Conservation (phyloP, 2,329 filamentous ascomycete species). For the Colletotrichum incanum region DNA sequence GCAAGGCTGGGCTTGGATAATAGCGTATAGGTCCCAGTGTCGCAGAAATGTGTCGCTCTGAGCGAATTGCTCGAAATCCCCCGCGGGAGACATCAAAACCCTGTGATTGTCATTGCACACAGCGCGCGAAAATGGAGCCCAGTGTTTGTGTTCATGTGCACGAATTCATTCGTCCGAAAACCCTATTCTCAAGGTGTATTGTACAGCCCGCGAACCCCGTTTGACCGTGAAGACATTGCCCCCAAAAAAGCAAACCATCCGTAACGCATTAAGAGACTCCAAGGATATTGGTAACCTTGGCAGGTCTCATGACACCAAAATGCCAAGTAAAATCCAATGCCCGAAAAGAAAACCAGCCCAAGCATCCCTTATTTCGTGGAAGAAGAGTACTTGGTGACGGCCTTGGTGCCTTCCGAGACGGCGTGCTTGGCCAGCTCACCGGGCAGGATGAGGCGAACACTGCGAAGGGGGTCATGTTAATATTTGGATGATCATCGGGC, state of each 20-base stretch:
- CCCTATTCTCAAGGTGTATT: slow-evolving; percentile 77
- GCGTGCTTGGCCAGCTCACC: slow-evolving; percentile 99
- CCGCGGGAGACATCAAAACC: no score
- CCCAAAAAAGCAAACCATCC: slow-evolving; percentile 78
- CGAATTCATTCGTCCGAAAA: slow-evolving; percentile 74
- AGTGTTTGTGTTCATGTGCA: slow-evolving; percentile 65
- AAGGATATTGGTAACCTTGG: slow-evolving; percentile 60
- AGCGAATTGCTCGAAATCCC: no score
- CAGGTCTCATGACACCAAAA: slow-evolving; percentile 72
- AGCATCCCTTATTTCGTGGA: slow-evolving; percentile 89
- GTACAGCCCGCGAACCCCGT: slow-evolving; percentile 80
- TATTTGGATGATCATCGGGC: no score
- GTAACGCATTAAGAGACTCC: slow-evolving; percentile 81
- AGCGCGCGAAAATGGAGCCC: no score
- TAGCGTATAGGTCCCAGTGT: background rate
- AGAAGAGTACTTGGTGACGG: slow-evolving; percentile 99
- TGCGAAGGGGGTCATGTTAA: no score
- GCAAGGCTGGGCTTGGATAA: slow-evolving; percentile 86
- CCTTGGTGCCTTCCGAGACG: slow-evolving; percentile 99
- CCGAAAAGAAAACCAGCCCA: slow-evolving; percentile 73
- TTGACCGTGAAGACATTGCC: slow-evolving; percentile 80
- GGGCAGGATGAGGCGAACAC: slow-evolving; percentile 95
- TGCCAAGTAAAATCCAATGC: slow-evolving; percentile 71
- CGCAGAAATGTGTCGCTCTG: no score
- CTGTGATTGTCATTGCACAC: background rate